These are phyloP conservation scores for Cryptomeria japonica DNA, from an alignment of 75 land plant species.

Conservation along the genomic window DNA sequence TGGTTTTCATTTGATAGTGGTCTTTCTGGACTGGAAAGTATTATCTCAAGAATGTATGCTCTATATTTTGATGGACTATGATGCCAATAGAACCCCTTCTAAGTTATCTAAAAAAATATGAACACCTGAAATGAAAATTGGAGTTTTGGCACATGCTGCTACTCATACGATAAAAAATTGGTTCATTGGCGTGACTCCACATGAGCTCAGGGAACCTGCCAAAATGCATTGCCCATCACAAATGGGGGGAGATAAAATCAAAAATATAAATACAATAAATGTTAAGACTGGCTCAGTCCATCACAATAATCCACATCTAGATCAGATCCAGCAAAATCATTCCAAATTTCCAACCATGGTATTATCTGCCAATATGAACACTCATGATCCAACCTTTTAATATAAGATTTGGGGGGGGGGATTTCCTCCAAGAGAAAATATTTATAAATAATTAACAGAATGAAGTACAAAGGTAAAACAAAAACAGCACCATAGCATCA, in stretches of 20 bases:
- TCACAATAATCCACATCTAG: not conserved
- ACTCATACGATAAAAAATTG: no score
- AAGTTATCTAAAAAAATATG: no score
- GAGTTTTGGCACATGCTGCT: no score
- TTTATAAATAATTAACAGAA: not conserved
- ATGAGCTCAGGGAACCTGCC: no score
- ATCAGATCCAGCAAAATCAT: not conserved
- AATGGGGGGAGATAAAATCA: not conserved
- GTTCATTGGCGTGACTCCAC: no score
- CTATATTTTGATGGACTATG: no score
- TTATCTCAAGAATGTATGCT: no score
- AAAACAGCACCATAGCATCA: not conserved
- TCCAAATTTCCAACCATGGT: not conserved
- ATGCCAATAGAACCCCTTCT: no score
- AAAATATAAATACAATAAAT: not conserved
- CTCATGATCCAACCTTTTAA: not conserved
- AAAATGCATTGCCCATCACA: no score
- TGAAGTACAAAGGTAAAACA: not conserved
- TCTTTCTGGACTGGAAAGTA: no score
- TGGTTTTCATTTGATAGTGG: no score
- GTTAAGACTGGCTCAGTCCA: not conserved
- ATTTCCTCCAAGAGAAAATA: not conserved
- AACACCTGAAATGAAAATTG: no score
- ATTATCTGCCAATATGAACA: not conserved
- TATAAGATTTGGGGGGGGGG: not conserved